A percentile compares a stretch with the other conserved stretches of the same genome.
These are phyloP conservation scores for Termitomyces sp. DNA, from an alignment of 768 basidiomycete genomes.

Conservation along the genomic window DNA sequence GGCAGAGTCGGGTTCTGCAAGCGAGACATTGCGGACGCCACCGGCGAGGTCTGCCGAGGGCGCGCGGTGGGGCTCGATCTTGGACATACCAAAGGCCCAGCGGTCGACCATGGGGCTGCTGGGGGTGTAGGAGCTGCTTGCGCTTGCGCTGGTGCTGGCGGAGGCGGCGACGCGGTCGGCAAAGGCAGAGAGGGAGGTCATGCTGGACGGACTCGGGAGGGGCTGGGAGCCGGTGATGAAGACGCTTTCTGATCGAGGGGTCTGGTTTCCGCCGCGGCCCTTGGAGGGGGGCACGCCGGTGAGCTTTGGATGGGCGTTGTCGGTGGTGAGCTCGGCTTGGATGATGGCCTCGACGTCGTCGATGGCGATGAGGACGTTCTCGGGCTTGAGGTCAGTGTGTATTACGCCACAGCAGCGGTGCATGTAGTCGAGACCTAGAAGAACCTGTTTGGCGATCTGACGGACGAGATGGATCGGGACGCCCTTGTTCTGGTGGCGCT, in stretches of 20 bases:
- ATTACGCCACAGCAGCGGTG: conserved; percentile 96
- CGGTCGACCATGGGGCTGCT: conserved; percentile 64
- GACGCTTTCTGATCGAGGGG: conserved; percentile 70
- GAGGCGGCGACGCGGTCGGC: conserved; percentile 6
- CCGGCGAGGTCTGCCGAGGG: conserved; percentile 18
- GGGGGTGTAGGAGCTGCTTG: conserved; percentile 39
- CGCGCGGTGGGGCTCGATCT: conserved; percentile 36
- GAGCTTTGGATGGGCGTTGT: conserved; percentile 57
- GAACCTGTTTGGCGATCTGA: conserved; percentile 95
- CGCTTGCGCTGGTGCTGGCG: not conserved
- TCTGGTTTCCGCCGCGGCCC: conserved; percentile 94
- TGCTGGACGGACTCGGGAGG: conserved; percentile 75
- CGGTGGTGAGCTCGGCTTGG: conserved; percentile 68
- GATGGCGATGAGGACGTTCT: conserved; percentile 95
- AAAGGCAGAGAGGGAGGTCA: conserved; percentile 14
- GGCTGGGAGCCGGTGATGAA: conserved; percentile 93
- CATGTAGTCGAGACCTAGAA: conserved; percentile 96
- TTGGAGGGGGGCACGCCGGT: conserved; percentile 92
- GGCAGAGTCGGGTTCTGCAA: conserved; percentile 9
- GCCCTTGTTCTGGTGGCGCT: conserved; percentile 96
- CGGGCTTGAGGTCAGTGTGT: conserved; percentile 96
- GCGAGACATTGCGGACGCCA: conserved; percentile 34
- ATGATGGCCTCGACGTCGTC: conserved; percentile 96
- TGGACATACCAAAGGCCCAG: conserved; percentile 89
- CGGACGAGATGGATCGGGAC: conserved; percentile 90